Base-by-base conservation (phyloP, 768 basidiomycete species). In the Kwoniella pini region DNA sequence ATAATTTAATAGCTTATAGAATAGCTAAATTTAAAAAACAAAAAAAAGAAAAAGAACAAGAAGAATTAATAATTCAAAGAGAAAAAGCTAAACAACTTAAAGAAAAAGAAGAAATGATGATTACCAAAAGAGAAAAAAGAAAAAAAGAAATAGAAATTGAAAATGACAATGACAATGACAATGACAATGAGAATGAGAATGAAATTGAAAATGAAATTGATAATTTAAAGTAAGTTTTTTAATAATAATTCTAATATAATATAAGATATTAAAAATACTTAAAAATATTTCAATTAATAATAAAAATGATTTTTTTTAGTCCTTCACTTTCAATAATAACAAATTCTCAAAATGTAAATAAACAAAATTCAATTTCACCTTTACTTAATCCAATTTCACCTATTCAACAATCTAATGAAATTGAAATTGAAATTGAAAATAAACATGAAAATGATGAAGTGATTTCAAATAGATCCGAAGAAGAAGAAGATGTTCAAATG, bases 1-100 rank as follows among this genome's bases (percentile, higher is more conserved):
- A 67, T 58, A 67, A 63, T 58, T 30, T 67, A 9, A 57, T 67
- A 49, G 65, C 65, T 13, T 64, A 63, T 31, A 28, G 53, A 26
- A 63, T 63, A 36, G 62, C 58, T 5, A 57, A 57, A 44, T 40
- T 54, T 38, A 51, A 30, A n/a, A 57, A 54, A 22, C 54, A 49
- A n/a, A 44, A 13, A 10, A 54, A 30, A 38, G 48, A 28, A 17
- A 24, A 28, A 31, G 40, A 30, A 13, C 21, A 9, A 27, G 53
- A 38, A 15, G 53, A 52, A 3, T 13, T 24, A 5, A 10, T 3
- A 43, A 40, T 40, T 6, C 13, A 21, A 31, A 22, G 17, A 28
- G 1, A 22, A 31, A 15, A 11, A n/a, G 10, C 28, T n/a, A 51
- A 38, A 24, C 6, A 17, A 4, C 11, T 3, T 21, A 40, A 19